Base-by-base conservation (phyloP, 345 rosid genomes). In the Melastoma malabathricum region DNA sequence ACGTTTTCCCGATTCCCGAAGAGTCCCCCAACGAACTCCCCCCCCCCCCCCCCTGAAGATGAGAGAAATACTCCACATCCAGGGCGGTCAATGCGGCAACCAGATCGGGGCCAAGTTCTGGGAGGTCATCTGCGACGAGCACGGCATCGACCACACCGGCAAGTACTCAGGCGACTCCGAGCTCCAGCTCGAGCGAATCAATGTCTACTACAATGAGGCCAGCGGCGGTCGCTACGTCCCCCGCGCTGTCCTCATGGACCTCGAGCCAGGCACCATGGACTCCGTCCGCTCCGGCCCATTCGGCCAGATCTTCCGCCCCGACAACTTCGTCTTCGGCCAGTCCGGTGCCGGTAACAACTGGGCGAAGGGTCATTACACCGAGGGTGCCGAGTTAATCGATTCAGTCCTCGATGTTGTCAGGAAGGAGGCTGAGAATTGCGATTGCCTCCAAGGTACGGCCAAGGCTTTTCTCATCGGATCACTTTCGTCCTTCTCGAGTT, bases 21-120 rank as follows among this genome's bases (percentile, higher is more conserved):
- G 3, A 10, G 14, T 12, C 27, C 20, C 3, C 51, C 51, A 19
- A 18, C 51, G 51, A 18, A 48, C 25, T 22, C 25, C 25, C 25
- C 25, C 25, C 25, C 25, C 25, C 25, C 25, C 25, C 4, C 4
- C 25, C 25, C 25, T 22, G 15, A 48, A 20, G 51, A 64, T 64
- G 68, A 64, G 68, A 57, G 68, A 64, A 64, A 64, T 64, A 44
- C 57, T 64, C 38, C 68, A 64, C 48, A 64, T 64, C 45, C 68
- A 64, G 54, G 68, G 62, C 2, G 68, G 68, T 12, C 68, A 64
- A 48, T 64, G 68, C 48, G 68, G 68, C 29, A 64, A 64, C 55
- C 68, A 64, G 53, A 64, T 64, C 49, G 68, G 68, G 34, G 58
- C 68, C 39, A 63, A 63, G 62, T 63, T 63, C 62, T 63, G 67